Conservation (phyloP, 2,329 filamentous ascomycete species). For the Fusarium setosum region DNA sequence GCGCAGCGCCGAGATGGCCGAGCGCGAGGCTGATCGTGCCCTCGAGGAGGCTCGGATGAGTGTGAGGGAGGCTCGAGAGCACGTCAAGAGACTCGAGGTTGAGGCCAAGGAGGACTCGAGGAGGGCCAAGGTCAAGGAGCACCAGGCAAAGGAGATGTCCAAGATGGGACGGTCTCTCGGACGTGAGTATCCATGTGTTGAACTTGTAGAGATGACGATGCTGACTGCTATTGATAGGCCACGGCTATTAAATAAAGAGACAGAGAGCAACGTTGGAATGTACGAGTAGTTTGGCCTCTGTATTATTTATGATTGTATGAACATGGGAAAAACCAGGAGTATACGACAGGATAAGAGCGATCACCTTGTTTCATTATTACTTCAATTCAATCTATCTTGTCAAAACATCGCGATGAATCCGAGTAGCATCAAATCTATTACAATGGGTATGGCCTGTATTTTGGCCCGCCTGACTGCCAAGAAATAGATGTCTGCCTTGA, state of each 20-base stretch:
- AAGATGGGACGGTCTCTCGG: slow-evolving; percentile 78
- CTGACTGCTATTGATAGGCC: slow-evolving; percentile 9
- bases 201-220: not conserved
- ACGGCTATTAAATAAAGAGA: slow-evolving; percentile 12
- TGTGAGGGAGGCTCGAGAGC: slow-evolving; percentile 71
- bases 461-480: too few relatives aligned
- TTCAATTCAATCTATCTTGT: too few relatives aligned
- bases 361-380: too few relatives aligned
- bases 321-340: slow-evolving; percentile 6
- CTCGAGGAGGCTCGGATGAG: slow-evolving; percentile 66
- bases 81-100: slow-evolving; percentile 71
- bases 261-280: not conserved
- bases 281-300: slow-evolving; percentile 2
- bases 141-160: slow-evolving; percentile 71
- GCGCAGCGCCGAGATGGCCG: slow-evolving; percentile 70
- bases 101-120: slow-evolving; percentile 75
- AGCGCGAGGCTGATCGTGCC: slow-evolving; percentile 73
- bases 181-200: slow-evolving; percentile 60
- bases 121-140: slow-evolving; percentile 75
- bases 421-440: too few relatives aligned
- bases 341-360: not conserved
- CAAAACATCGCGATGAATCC: too few relatives aligned
- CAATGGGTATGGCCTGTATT: too few relatives aligned
- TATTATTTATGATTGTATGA: slow-evolving; percentile 22
- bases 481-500: too few relatives aligned